Percentiles rank a stretch among this genome's conserved stretches.
phyloP scores from a whole-genome alignment of 371 early-diverging fungal species.

The Mucor velutinosus region DNA sequence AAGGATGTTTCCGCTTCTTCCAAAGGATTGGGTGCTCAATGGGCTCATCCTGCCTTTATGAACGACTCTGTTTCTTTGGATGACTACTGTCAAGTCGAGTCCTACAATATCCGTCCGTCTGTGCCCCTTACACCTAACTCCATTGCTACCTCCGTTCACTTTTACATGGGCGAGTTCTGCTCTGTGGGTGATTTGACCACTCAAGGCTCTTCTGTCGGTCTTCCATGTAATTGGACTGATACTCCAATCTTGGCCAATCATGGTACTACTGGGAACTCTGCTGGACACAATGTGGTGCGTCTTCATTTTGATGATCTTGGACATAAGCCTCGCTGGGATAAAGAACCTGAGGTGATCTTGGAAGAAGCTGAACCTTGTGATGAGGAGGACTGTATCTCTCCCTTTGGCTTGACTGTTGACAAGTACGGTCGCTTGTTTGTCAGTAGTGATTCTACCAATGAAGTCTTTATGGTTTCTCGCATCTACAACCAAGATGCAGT shows the following conservation, averaged over 20 bases:
- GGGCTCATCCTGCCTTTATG: conserved; percentile 47
- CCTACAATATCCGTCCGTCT: conserved; percentile 32
- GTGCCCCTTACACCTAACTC: conserved; percentile 30
- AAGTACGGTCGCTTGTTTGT: conserved; percentile 38
- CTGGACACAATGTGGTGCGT: conserved; percentile 41
- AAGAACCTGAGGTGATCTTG: conserved; percentile 37
- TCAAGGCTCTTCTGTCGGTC: conserved; percentile 44
- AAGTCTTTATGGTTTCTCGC: conserved; percentile 40
- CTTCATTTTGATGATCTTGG: conserved; percentile 48
- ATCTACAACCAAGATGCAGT: conserved; percentile 36
- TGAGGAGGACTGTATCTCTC: conserved; percentile 27
- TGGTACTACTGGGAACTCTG: conserved; percentile 22
- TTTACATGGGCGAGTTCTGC: conserved; percentile 47
- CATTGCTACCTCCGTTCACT: conserved; percentile 30
- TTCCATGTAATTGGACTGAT: conserved; percentile 57
- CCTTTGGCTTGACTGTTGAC: conserved; percentile 40
- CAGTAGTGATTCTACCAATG: conserved; percentile 46
- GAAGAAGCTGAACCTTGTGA: conserved; percentile 26
- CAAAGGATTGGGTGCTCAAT: conserved; percentile 39
- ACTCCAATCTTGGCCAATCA: conserved; percentile 45
- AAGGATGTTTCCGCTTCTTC: conserved; percentile 13
- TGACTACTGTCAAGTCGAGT: conserved; percentile 29
- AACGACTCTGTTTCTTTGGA: conserved; percentile 33
- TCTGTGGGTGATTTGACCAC: conserved; percentile 40
- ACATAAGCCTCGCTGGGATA: conserved; percentile 46